Conservation (phyloP, 2,329 filamentous ascomycete species). For the Madurella fahalii region DNA sequence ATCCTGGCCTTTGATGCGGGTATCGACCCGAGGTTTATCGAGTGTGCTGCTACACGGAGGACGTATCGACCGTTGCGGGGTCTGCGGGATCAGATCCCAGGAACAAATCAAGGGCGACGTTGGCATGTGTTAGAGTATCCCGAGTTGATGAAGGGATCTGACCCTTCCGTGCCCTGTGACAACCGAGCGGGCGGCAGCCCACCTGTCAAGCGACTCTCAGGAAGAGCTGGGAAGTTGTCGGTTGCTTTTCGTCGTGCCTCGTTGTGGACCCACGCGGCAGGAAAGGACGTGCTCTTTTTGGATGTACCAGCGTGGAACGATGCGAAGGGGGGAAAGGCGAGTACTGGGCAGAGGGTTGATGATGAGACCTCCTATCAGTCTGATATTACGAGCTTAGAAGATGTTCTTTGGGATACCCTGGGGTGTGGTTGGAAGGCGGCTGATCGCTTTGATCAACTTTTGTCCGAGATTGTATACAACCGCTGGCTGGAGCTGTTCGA, state of each 20-base stretch:
- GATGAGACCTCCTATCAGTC: too few relatives aligned
- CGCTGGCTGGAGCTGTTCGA: constrained; percentile 39
- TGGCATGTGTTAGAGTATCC: constrained; percentile 8
- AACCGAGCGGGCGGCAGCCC: too few relatives aligned
- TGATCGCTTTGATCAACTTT: constrained; percentile 10
- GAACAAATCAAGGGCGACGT: background rate
- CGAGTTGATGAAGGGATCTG: background rate
- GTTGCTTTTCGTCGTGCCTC: constrained; percentile 34
- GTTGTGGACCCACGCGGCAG: constrained; percentile 29
- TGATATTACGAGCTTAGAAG: constrained; percentile 26
- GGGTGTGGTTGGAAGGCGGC: background rate
- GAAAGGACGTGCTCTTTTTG: constrained; percentile 32
- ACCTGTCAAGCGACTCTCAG: background rate
- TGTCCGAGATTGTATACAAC: constrained; percentile 26
- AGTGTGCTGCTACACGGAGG: constrained; percentile 29
- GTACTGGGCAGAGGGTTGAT: background rate
- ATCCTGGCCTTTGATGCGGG: constrained; percentile 22
- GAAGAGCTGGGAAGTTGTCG: constrained; percentile 18
- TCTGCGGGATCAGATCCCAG: background rate
- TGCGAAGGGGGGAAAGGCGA: background rate
- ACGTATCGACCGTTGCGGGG: constrained; percentile 23
- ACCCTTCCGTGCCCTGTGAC: background rate
- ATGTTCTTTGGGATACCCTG: constrained; percentile 25
- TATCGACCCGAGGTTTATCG: constrained; percentile 31
- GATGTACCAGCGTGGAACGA: constrained; percentile 28